phyloP scores from a whole-genome alignment of 1,139 yeast species.

The Spencermartinsiella ligniputridi region DNA sequence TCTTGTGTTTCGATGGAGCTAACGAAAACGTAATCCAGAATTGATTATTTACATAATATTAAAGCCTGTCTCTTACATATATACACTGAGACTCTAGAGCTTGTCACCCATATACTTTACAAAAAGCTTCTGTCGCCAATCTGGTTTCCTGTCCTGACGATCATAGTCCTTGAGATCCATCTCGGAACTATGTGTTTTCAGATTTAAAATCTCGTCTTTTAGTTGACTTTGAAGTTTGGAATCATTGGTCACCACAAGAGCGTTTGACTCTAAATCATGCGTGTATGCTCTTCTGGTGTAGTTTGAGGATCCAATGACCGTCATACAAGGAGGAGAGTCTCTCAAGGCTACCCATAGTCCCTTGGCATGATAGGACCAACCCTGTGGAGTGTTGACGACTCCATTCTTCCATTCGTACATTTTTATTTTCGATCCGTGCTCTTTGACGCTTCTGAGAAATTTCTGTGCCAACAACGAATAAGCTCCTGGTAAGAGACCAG shows the following conservation, averaged over 20 bases:
- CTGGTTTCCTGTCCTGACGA: slow-evolving; percentile 51
- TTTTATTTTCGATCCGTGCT: slow-evolving; percentile 44
- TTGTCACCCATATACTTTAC: slow-evolving; percentile 47
- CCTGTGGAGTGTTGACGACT: slow-evolving; percentile 68
- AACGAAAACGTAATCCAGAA: too few relatives aligned
- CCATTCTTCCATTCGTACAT: slow-evolving; percentile 83
- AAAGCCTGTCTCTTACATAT: too few relatives aligned
- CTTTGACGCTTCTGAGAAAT: slow-evolving; percentile 55
- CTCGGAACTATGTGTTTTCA: slow-evolving; percentile 49
- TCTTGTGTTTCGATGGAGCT: too few relatives aligned
- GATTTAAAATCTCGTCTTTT: slow-evolving; percentile 59
- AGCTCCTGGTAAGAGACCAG: slow-evolving; percentile 81
- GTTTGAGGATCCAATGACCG: slow-evolving; percentile 89
- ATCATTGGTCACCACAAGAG: slow-evolving; percentile 70
- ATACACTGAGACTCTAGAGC: too few relatives aligned
- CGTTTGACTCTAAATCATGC: slow-evolving; percentile 84
- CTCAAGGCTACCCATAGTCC: slow-evolving; percentile 84
- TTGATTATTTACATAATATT: too few relatives aligned
- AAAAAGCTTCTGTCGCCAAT: slow-evolving; percentile 56
- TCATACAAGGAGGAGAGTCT: slow-evolving; percentile 52
- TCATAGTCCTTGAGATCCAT: slow-evolving; percentile 58
- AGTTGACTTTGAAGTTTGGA: slow-evolving; percentile 51
- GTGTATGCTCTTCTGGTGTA: slow-evolving; percentile 88
- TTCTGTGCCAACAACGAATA: slow-evolving; percentile 70
- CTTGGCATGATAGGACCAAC: slow-evolving; percentile 99